Evolutionary conservation across 805 yeast genomes (phyloP).

Genomic region (Candida vaughaniae): DNA sequence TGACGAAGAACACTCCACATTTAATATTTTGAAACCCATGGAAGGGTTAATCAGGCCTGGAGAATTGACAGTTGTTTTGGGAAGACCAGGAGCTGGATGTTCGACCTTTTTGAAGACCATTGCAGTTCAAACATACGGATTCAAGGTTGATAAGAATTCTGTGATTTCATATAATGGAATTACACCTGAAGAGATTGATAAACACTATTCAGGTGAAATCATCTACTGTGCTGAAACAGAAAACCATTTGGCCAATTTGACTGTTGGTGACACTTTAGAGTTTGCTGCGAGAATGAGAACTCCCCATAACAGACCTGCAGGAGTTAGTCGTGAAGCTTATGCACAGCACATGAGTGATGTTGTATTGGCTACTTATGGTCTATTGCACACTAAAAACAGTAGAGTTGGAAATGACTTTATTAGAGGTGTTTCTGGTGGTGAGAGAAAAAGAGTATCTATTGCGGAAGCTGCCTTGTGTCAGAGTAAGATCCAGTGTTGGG

Average conservation of each 20-base stretch:
- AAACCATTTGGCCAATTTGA: constrained; percentile 54
- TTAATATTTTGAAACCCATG: constrained; percentile 23
- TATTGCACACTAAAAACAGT: constrained; percentile 54
- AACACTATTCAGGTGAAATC: constrained; percentile 37
- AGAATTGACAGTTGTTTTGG: constrained; percentile 40
- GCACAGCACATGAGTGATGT: constrained; percentile 44
- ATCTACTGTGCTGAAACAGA: constrained; percentile 54
- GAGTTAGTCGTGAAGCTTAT: constrained; percentile 31
- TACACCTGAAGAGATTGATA: constrained; percentile 25
- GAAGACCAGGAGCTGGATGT: constrained; percentile 45
- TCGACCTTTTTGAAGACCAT: constrained; percentile 40
- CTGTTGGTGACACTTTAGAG: constrained; percentile 55
- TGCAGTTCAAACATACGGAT: constrained; percentile 38
- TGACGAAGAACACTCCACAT: constrained; percentile 15
- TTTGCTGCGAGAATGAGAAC: constrained; percentile 55
- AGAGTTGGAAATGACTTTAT: constrained; percentile 64
- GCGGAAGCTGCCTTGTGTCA: constrained; percentile 72
- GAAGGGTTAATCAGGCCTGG: constrained; percentile 33
- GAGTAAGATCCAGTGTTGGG: constrained; percentile 55
- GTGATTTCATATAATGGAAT: constrained; percentile 35
- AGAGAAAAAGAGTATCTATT: constrained; percentile 79
- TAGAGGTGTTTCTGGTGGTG: constrained; percentile 84
- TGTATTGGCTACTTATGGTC: constrained; percentile 46
- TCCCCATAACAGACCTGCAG: constrained; percentile 44
- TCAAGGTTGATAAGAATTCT: constrained; percentile 32